Percentiles rank a stretch among this genome's conserved stretches.
These are phyloP conservation scores for Metschnikowia drakensbergensis DNA, from an alignment of 805 yeast species.

Conservation along the genomic window DNA sequence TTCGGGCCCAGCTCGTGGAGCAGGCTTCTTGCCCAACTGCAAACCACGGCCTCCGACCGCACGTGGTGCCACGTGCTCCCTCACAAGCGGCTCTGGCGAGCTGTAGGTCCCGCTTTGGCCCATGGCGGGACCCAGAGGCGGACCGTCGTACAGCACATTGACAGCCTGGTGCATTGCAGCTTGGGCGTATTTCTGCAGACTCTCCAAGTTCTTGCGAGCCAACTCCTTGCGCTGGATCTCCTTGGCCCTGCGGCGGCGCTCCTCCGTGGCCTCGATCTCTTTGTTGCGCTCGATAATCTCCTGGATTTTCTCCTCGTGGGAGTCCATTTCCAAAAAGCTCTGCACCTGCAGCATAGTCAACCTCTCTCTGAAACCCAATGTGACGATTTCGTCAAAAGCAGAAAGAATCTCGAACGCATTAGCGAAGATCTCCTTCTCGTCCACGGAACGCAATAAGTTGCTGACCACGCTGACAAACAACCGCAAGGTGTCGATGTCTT, in stretches of 20 bases:
- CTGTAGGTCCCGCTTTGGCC: slow-evolving; percentile 2
- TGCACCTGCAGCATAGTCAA: slow-evolving; percentile 75
- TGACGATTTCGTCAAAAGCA: slow-evolving; percentile 92
- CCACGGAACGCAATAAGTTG: slow-evolving; percentile 63
- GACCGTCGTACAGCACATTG: slow-evolving; percentile 15
- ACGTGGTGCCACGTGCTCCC: slow-evolving; percentile 7
- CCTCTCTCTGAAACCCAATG: slow-evolving; percentile 86
- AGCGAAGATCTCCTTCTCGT: slow-evolving; percentile 77
- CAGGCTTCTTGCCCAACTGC: slow-evolving; percentile 64
- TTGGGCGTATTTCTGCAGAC: slow-evolving; percentile 19
- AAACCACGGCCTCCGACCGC: slow-evolving; percentile 59
- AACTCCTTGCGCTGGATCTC: slow-evolving; percentile 79
- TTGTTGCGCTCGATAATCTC: slow-evolving; percentile 96
- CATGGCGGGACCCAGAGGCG: slow-evolving; percentile 15
- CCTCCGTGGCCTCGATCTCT: slow-evolving; percentile 95
- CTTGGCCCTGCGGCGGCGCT: slow-evolving; percentile 91
- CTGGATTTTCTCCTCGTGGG: slow-evolving; percentile 97
- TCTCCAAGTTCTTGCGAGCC: slow-evolving; percentile 58
- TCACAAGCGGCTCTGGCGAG: slow-evolving; percentile 30
- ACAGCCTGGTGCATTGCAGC: slow-evolving; percentile 1
- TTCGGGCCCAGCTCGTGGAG: slow-evolving; percentile 27
- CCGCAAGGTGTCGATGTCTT: slow-evolving; percentile 90
- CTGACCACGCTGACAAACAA: slow-evolving; percentile 79
- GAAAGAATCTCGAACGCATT: slow-evolving; percentile 84
- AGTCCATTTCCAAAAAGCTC: slow-evolving; percentile 93